Evolutionary conservation across 1,284 basidiomycete species (phyloP).

Genomic region (Trichosporon asahii): DNA sequence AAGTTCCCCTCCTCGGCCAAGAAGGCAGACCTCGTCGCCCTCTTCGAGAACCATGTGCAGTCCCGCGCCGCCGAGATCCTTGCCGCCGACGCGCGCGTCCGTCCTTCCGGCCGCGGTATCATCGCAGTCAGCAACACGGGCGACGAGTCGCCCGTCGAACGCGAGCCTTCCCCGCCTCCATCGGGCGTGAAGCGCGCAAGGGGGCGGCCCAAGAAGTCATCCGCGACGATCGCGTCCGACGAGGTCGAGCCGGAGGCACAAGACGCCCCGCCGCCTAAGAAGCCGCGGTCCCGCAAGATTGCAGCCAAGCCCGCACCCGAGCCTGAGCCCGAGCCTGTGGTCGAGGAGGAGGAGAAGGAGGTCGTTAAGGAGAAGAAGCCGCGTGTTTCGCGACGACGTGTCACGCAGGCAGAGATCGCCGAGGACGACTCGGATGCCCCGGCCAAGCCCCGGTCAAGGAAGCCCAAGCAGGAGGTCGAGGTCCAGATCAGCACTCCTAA

Average conservation of each 20-base stretch:
- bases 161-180: constrained; percentile 4
- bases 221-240: neutral
- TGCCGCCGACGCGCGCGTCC: constrained; percentile 34
- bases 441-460: neutral
- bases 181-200: constrained; percentile 29
- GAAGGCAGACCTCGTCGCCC: constrained; percentile 76
- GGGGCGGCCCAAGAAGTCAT: constrained; percentile 27
- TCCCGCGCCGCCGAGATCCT: constrained; percentile 57
- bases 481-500: constrained; percentile 2
- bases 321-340: neutral
- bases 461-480: constrained; percentile 8
- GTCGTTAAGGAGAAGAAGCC: constrained; percentile 1
- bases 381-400: neutral
- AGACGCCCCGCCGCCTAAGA: constrained; percentile 19
- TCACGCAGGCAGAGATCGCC: neutral
- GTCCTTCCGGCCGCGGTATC: constrained; percentile 47
- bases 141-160: constrained; percentile 20
- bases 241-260: constrained; percentile 15
- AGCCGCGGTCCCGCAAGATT: constrained; percentile 16
- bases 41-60: constrained; percentile 74
- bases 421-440: neutral
- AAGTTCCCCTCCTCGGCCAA: constrained; percentile 72
- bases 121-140: constrained; percentile 34
- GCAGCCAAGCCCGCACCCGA: constrained; percentile 2
- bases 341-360: neutral